A percentile compares a stretch with the other conserved stretches of the same genome.
Conservation (phyloP, 2,329 filamentous ascomycete genomes). For the Alternaria viburni region DNA sequence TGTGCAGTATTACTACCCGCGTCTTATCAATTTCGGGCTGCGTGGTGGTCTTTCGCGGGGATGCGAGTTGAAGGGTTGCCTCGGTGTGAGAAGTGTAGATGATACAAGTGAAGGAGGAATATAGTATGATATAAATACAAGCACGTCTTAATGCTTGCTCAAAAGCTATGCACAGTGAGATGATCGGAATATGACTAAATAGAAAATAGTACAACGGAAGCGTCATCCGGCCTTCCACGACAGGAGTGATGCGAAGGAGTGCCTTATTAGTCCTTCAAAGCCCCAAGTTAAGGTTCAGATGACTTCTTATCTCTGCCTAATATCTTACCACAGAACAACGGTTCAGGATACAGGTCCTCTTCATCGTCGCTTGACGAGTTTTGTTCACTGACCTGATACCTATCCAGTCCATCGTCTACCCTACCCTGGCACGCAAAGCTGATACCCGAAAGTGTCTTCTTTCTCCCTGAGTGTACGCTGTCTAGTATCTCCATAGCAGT, state of each 20-base stretch:
- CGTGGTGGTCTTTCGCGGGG: background rate
- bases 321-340: constrained; percentile 11
- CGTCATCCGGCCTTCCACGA: background rate
- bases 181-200: background rate
- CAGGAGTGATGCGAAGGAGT: background rate
- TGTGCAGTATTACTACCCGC: background rate
- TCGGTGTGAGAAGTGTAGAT: background rate
- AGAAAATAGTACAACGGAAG: background rate
- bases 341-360: constrained; percentile 3
- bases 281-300: constrained; percentile 22
- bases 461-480: constrained; percentile 4
- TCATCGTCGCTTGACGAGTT: background rate
- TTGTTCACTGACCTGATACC: background rate
- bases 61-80: background rate
- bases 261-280: constrained; percentile 16
- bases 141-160: background rate
- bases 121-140: background rate
- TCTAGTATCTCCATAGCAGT: background rate
- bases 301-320: constrained; percentile 18
- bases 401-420: background rate
- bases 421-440: constrained; percentile 34
- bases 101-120: background rate
- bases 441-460: constrained; percentile 19
- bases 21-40: background rate
- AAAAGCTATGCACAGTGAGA: background rate